Evolutionary conservation across 2,329 filamentous ascomycete genomes (phyloP).

Genomic region (Pseudovirgaria hyperparasitica): DNA sequence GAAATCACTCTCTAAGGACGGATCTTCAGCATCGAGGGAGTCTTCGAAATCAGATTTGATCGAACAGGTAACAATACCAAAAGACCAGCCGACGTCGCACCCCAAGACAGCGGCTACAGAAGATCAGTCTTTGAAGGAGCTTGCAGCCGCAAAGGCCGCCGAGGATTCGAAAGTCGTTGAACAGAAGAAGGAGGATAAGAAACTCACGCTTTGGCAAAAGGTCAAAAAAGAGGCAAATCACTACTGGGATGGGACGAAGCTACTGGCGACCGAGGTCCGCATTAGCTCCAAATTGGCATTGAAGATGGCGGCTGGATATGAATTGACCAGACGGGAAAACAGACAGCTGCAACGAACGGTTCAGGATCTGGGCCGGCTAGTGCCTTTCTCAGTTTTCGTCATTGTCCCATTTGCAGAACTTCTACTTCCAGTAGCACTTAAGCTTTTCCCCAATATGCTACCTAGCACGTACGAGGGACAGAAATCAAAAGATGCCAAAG

Average conservation of each 20-base stretch:
- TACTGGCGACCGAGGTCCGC: constrained; percentile 79
- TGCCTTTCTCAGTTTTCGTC: constrained; percentile 94
- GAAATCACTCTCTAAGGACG: constrained; percentile 59
- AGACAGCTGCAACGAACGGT: constrained; percentile 86
- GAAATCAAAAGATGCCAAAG: constrained; percentile 82
- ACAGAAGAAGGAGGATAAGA: constrained; percentile 59
- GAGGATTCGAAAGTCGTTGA: constrained; percentile 32
- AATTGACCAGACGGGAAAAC: constrained; percentile 85
- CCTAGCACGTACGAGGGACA: constrained; percentile 95
- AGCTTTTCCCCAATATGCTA: constrained; percentile 92
- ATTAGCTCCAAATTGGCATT: constrained; percentile 85
- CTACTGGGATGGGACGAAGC: constrained; percentile 97
- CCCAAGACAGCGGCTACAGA: constrained; percentile 36
- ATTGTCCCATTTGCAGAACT: constrained; percentile 95
- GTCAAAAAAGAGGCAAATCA: constrained; percentile 88
- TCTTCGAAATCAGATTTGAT: constrained; percentile 15
- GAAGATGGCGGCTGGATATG: constrained; percentile 97
- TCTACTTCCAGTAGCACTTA: constrained; percentile 79
- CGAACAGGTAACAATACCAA: constrained; percentile 17
- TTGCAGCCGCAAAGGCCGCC: constrained; percentile 47
- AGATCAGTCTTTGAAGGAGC: constrained; percentile 43
- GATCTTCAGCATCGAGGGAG: constrained; percentile 9
- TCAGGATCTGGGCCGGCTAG: constrained; percentile 79
- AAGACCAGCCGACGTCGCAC: constrained; percentile 27
- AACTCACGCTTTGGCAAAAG: constrained; percentile 79